Conservation (phyloP, 2,329 filamentous ascomycete genomes). For the Cladobotryum protrusum region DNA sequence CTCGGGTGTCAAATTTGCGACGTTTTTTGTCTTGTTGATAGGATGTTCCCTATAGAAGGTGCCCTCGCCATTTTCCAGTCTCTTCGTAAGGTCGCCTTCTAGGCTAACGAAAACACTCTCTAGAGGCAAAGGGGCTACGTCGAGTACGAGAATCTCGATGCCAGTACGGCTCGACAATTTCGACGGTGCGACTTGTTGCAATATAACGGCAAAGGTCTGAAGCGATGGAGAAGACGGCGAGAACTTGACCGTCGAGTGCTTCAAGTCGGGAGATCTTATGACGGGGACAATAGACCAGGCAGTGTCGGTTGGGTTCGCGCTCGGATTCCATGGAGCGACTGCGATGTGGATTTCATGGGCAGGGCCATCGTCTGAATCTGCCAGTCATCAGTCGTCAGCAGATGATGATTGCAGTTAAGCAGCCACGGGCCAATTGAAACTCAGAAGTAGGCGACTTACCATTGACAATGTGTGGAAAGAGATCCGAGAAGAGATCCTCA, state of each 20-base stretch:
- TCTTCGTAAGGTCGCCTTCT: constrained; percentile 71
- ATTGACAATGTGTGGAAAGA: constrained; percentile 60
- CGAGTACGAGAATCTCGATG: constrained; percentile 77
- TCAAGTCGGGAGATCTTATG: constrained; percentile 54
- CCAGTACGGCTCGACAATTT: constrained; percentile 67
- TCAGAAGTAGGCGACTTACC: constrained; percentile 35
- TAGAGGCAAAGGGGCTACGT: constrained; percentile 71
- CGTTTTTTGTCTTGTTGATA: constrained; percentile 31
- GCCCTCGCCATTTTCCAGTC: constrained; percentile 75
- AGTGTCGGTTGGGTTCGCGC: constrained; percentile 50
- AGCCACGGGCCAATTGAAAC: too few species aligned
- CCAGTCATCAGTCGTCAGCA: constrained; percentile 2
- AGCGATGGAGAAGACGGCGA: constrained; percentile 66
- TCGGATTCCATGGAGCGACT: constrained; percentile 66
- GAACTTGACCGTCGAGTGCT: constrained; percentile 74
- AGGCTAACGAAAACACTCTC: constrained; percentile 84
- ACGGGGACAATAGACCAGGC: constrained; percentile 85
- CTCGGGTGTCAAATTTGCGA: constrained; percentile 37
- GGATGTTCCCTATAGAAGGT: constrained; percentile 68
- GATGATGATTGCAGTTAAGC: not conserved
- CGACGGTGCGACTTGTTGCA: constrained; percentile 69
- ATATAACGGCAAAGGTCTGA: constrained; percentile 68
- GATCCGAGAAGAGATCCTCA: constrained; percentile 74
- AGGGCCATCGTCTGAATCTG: constrained; percentile 29
- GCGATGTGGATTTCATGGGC: constrained; percentile 54